Evolutionary conservation across 208 protist genomes (phyloP), one percentile per base, ranked within the genome.

Genomic region (Leishmania tropica): DNA sequence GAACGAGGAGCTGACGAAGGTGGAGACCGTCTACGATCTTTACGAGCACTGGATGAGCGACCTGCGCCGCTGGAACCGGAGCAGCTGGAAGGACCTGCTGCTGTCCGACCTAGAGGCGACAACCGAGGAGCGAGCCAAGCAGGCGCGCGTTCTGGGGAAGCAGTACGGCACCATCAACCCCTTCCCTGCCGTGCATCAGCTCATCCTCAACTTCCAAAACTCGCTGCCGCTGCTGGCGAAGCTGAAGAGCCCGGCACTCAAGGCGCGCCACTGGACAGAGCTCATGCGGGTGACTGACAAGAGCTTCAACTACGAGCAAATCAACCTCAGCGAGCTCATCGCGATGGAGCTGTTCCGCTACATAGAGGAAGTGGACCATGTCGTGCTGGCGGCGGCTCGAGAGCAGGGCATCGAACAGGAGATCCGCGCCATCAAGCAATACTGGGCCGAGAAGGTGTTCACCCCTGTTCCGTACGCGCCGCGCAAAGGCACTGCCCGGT

Each of bases 281-380:
- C 91, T 99, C 37, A 99, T 99, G 97, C 90, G 93, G 13, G 88
- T 98, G 7, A 99, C 99, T 24, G 93, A 88, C 1, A 94, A 96
- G 81, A 89, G 95, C 71, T 99, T 99, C 85, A 97, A 99, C 88
- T 94, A 99, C 79, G 96, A 98, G 82, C 97, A 98, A 72, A 99
- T 99, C 85, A 99, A 98, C 72, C 92, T 99, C 1, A 95, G 96
- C 64, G 96, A 98, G 75, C 91, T 99, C 60, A 99, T 99, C 81
- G 94, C 94, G 48, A 99, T 99, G 99, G 93, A 99, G 79, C 91
- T 99, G 31, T 97, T 97, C 83, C 86, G 96, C 74, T 99, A 93
- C 89, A 92, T 83, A 40, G 98, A 99, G 11, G 86, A 96, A 65
- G 99, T 99, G 82, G 91, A 95, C 81, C 96, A 96, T 79, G 99